Base-by-base conservation (phyloP, 768 basidiomycete genomes). In the Lactifluus subvellereus region DNA sequence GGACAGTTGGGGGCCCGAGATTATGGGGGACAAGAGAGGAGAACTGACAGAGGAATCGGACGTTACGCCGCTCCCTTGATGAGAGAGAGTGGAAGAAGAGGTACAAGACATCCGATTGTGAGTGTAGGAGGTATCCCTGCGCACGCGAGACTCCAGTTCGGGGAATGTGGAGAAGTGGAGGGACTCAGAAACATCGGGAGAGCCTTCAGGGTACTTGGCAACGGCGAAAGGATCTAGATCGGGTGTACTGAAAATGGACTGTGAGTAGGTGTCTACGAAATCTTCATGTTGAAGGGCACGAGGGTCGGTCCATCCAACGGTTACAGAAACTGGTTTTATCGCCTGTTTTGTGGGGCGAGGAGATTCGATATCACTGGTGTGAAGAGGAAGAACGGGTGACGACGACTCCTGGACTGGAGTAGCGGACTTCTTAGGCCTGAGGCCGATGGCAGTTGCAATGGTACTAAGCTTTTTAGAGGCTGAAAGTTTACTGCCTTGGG, bases 171-270 rank as follows among this genome's bases (percentile, higher is more conserved):
- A 85, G 33, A 82, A 74, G 60, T 79, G 78, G 69, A 61, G 59
- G 75, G 80, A 22, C 75, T 77, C 67, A 82, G 81, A 49, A 61
- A 73, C 48, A 49, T 72, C 68, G 57, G 64, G 75, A 74, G 73
- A 71, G 73, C 75, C 32, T 67, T 80, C 66, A 27, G 80, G 70
- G 40, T 82, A 75, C 48, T 77, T 76, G 49, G 77, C 77, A 20
- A 81, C 77, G 32, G 83, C 84, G 68, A 88, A 87, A 6, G 86
- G 86, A 74, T 88, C 86, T 7, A 76, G 62, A 67, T 88, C 87
- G 10, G 85, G 45, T 20, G n/a, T 76, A 4, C 85, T 85, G 57
- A 87, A 70, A 59, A 88, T 73, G 2, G 87, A 87, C 45, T 80
- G 78, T 71, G 49, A 63, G 62, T 55, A 75, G 67, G 66, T 71